Evolutionary conservation across 108 stramenopile genomes (phyloP).

Genomic region (Phaeodactylum tricornutum): DNA sequence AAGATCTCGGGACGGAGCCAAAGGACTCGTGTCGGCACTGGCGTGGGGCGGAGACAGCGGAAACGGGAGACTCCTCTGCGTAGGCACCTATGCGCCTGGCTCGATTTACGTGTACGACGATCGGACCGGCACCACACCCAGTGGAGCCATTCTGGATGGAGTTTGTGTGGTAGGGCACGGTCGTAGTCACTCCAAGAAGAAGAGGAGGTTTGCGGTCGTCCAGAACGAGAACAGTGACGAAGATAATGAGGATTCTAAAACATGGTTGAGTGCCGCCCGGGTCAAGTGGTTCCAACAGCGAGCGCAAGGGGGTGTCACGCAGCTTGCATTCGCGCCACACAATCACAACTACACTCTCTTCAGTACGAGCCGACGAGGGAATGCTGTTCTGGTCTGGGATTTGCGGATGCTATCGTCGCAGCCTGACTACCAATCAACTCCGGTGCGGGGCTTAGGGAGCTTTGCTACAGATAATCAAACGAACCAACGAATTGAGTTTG

Average conservation of each 20-base stretch:
- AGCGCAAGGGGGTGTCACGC: conserved; percentile 64
- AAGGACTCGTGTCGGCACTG: conserved; percentile 63
- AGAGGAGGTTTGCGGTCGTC: conserved; percentile 27
- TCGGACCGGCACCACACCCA: conserved; percentile 23
- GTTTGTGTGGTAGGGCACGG: conserved; percentile 67
- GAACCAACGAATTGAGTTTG: conserved; percentile 73
- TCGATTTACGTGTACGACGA: conserved; percentile 80
- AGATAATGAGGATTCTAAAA: conserved; percentile 1
- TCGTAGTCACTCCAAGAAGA: conserved; percentile 27
- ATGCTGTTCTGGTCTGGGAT: conserved; percentile 73
- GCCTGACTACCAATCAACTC: conserved; percentile 8
- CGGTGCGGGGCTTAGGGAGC: conserved; percentile 47
- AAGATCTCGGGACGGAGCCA: conserved; percentile 72
- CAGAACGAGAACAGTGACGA: conserved; percentile 8
- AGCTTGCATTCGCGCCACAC: conserved; percentile 41
- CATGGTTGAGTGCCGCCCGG: conserved; percentile 51
- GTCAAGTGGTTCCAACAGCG: conserved; percentile 65
- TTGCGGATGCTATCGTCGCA: conserved; percentile 49
- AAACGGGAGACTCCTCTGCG: conserved; percentile 30
- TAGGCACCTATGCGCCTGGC: conserved; percentile 77
- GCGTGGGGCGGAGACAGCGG: conserved; percentile 6
- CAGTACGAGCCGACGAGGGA: conserved; percentile 57
- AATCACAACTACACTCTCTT: conserved; percentile 35
- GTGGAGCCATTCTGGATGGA: conserved; percentile 33
- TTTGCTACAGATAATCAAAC: conserved; percentile 57